A percentile compares a stretch with the other conserved stretches of the same genome.
Conservation (phyloP, 1,284 basidiomycete species). For the Cutaneotrichosporon sp. region DNA sequence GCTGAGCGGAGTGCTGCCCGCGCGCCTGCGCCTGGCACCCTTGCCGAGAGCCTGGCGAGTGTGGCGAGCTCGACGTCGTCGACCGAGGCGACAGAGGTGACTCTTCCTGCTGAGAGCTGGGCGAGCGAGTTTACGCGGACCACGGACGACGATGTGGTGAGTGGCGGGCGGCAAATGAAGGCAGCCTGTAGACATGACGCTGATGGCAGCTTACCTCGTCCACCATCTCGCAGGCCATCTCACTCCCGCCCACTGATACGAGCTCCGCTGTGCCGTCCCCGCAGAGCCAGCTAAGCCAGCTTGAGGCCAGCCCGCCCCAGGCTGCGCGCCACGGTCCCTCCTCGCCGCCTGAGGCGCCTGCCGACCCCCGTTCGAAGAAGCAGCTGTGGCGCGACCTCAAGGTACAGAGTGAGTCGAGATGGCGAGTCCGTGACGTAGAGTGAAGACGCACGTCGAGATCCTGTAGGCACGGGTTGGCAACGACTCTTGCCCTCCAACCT, state of each 20-base stretch:
- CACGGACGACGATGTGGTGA: constrained; percentile 11
- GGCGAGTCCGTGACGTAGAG: no score
- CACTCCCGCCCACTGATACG: constrained; percentile 41
- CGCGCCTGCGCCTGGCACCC: constrained; percentile 2
- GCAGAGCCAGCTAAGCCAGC: constrained; percentile 25
- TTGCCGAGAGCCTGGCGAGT: constrained; percentile 10
- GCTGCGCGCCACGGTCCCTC: neutral
- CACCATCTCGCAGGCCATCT: constrained; percentile 40
- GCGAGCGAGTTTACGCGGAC: constrained; percentile 28
- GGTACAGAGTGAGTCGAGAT: constrained; percentile 43
- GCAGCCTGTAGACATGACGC: neutral
- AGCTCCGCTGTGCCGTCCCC: constrained; percentile 35
- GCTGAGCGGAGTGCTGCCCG: neutral
- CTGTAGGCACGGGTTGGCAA: no score
- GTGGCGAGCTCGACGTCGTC: constrained; percentile 2
- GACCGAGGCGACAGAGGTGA: neutral
- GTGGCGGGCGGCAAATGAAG: neutral
- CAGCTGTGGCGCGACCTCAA: constrained; percentile 48
- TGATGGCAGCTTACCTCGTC: constrained; percentile 32
- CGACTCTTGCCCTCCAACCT: no score
- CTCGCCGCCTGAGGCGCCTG: neutral
- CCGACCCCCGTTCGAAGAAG: constrained; percentile 32
- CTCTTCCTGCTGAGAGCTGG: constrained; percentile 28
- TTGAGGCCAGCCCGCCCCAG: constrained; percentile 24
- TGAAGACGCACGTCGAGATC: no score